These are phyloP conservation scores for Candida freyschussii DNA, from an alignment of 1,139 yeast species.

Conservation along the genomic window DNA sequence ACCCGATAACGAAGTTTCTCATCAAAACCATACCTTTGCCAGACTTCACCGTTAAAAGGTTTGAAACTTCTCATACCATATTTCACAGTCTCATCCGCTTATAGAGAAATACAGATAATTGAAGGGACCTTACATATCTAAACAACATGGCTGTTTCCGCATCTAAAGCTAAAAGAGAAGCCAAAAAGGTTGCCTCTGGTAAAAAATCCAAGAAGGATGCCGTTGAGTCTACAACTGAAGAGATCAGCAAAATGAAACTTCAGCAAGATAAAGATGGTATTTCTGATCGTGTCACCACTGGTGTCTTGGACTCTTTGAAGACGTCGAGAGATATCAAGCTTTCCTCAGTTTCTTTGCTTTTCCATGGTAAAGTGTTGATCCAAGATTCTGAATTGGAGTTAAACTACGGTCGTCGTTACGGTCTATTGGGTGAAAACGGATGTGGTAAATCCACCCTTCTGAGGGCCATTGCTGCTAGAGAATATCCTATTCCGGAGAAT, in stretches of 20 bases:
- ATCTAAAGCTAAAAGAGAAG: constrained; percentile 97
- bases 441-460: constrained; percentile 97
- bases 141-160: constrained; percentile 49
- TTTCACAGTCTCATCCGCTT: too few species aligned
- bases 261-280: constrained; percentile 92
- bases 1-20: too few species aligned
- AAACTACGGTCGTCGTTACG: constrained; percentile 96
- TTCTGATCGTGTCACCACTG: constrained; percentile 96
- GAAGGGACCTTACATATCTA: too few species aligned
- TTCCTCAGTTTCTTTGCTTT: constrained; percentile 82
- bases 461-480: constrained; percentile 92
- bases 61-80: too few species aligned
- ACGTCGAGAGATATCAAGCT: constrained; percentile 94
- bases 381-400: constrained; percentile 90
- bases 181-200: constrained; percentile 72
- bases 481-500: constrained; percentile 88
- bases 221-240: constrained; percentile 48
- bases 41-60: too few species aligned
- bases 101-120: too few species aligned
- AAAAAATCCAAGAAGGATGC: constrained; percentile 67
- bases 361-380: constrained; percentile 95
- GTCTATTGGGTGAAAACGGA: constrained; percentile 96
- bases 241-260: constrained; percentile 79
- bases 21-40: too few species aligned
- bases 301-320: constrained; percentile 83